Evolutionary conservation across 164 flowering plant genomes (phyloP).

Genomic region (Piper betle): DNA sequence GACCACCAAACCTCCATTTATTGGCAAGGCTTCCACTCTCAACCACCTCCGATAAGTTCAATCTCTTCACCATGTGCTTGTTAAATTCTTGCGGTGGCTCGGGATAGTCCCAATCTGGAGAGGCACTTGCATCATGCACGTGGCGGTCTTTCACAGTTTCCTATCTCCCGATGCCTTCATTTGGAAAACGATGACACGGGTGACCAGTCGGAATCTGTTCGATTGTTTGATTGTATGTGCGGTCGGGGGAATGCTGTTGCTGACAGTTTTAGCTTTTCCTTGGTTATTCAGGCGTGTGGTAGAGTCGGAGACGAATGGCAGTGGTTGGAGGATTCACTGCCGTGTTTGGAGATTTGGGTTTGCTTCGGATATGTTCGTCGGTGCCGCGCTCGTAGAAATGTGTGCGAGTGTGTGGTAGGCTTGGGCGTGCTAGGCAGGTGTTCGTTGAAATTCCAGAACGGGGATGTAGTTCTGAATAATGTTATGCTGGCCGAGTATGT

Average conservation of each 20-base stretch:
- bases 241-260: background rate
- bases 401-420: conserved; percentile 13
- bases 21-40: too few species aligned
- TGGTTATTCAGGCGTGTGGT: conserved; percentile 30
- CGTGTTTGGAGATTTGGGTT: conserved; percentile 24
- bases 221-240: conserved; percentile 19
- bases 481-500: conserved; percentile 11
- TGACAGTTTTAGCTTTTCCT: conserved; percentile 26
- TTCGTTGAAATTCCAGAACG: conserved; percentile 17
- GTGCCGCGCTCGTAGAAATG: conserved; percentile 28
- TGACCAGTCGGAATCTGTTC: conserved; percentile 16
- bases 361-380: conserved; percentile 28
- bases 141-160: conserved; percentile 15
- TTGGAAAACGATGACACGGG: conserved; percentile 32
- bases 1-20: too few species aligned
- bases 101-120: too few species aligned
- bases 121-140: conserved; percentile 6
- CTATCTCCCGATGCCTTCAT: conserved; percentile 19
- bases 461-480: conserved; percentile 17
- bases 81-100: too few species aligned
- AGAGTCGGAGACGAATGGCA: conserved; percentile 4
- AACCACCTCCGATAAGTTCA: too few species aligned
- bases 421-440: conserved; percentile 11
- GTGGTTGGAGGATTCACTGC: conserved; percentile 19
- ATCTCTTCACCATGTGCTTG: too few species aligned